Evolutionary conservation across 2,329 filamentous ascomycete species (phyloP).

Genomic region (Colletotrichum aenigma): DNA sequence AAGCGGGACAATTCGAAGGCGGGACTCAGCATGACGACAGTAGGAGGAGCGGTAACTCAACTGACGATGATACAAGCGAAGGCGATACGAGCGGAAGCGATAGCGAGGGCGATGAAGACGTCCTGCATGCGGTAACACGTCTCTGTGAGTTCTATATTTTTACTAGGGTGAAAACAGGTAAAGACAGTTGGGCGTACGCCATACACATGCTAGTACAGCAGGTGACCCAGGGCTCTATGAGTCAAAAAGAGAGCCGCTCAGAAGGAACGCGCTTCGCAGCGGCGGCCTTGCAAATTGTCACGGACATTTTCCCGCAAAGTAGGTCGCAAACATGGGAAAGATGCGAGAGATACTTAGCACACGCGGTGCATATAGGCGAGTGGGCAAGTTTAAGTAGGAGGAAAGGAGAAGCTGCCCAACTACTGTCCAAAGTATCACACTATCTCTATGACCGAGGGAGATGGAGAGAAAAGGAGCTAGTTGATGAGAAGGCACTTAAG

Average conservation of each 20-base stretch:
- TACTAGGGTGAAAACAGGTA: background rate
- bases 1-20: no score
- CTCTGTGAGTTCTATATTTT: constrained; percentile 40
- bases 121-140: constrained; percentile 24
- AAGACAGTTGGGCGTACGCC: background rate
- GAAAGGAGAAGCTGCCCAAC: constrained; percentile 2
- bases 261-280: constrained; percentile 24
- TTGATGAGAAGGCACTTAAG: background rate
- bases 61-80: background rate
- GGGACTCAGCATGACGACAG: no score
- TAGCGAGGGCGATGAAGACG: background rate
- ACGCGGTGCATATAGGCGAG: constrained; percentile 27
- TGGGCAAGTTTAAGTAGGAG: constrained; percentile 26
- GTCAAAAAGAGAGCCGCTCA: background rate
- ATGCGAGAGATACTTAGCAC: constrained; percentile 18
- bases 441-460: constrained; percentile 22
- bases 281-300: constrained; percentile 25
- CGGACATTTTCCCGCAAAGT: constrained; percentile 22
- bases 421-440: constrained; percentile 20
- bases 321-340: constrained; percentile 22
- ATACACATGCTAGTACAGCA: background rate
- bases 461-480: background rate
- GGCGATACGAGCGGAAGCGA: background rate
- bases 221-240: background rate
- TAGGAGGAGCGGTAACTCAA: no score